Evolutionary conservation across 371 early-diverging fungal species (phyloP).

Genomic region (Blyttiomyces sp.): DNA sequence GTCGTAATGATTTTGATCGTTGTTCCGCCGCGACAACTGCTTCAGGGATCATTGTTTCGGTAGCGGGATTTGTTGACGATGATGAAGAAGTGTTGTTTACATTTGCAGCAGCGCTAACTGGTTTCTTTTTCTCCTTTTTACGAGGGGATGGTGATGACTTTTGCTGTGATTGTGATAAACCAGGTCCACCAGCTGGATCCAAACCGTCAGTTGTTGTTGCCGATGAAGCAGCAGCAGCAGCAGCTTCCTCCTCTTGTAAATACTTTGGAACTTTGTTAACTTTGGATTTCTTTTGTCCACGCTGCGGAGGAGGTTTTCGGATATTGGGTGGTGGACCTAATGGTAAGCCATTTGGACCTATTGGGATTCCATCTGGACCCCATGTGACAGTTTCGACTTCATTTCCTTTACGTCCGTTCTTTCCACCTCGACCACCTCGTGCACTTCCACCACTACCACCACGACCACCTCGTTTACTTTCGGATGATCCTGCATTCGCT

Average conservation of each 20-base stretch:
- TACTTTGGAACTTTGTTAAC: neutral
- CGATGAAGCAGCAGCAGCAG: neutral
- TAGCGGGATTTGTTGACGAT: neutral
- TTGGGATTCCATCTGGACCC: too few relatives aligned
- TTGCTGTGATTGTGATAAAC: too few relatives aligned
- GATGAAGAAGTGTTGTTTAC: neutral
- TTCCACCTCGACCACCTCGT: too few relatives aligned
- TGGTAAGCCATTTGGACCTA: too few relatives aligned
- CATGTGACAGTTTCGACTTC: too few relatives aligned
- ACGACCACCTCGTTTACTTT: too few relatives aligned
- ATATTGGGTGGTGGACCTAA: too few relatives aligned
- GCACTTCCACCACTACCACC: too few relatives aligned
- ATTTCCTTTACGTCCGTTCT: too few relatives aligned
- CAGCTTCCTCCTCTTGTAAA: neutral
- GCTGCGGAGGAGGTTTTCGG: too few relatives aligned
- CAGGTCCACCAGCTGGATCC: too few relatives aligned
- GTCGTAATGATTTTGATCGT: neutral
- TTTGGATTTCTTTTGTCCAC: slow-evolving; percentile 4
- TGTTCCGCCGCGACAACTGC: neutral
- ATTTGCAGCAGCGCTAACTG: neutral
- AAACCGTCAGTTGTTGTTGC: neutral
- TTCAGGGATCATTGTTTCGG: neutral
- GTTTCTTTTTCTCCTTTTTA: neutral
- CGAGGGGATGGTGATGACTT: neutral
- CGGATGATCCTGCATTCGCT: too few relatives aligned